Evolutionary conservation across 768 basidiomycete genomes (phyloP), one percentile per base, ranked within the genome.

Genomic region (Cystofilobasidium macerans): DNA sequence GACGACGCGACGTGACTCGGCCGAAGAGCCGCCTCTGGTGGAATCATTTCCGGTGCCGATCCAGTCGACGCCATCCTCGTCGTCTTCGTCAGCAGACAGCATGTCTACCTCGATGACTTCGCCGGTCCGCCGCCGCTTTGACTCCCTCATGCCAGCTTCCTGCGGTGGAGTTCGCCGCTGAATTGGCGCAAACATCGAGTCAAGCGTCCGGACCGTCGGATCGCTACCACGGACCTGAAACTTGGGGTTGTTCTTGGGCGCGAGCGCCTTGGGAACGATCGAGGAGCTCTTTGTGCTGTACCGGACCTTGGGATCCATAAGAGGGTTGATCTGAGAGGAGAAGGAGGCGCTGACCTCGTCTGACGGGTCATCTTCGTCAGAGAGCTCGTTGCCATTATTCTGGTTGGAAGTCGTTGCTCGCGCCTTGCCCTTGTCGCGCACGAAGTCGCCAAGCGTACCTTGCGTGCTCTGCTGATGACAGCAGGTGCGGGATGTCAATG

Each of bases 171-270:
- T 32, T 38, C 35, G 42, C 14, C 38, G 48, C 59, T 70, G 73
- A 65, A 59, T 59, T 13, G 87, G 79, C 1, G 86, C 86, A 68
- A 97, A 87, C 71, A 72, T 95, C 0, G 91, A 91, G 72, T 98
- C 94, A 20, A 99, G 81, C 0, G 93, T 98, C 40, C 93, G 84
- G 65, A 93, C 88, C 51, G 85, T 80, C 12, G 85, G 77, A 13
- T 91, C 94, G 2, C 89, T 92, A 8, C 11, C 64, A 33, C 65
- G 59, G 40, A 67, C 60, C 35, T 57, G 61, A 26, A 61, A 59
- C 14, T 60, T 36, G 22, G 65, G 65, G 38, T 67, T 67, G 38
- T 42, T n/a, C 28, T 45, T 54, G 51, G 51, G 28, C 28, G 26
- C 30, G 51, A 54, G 51, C 51, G 3, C 2, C 28, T 16, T 2